Base-by-base conservation (phyloP, 306 rosid genomes). In the Gillenia trifoliata region DNA sequence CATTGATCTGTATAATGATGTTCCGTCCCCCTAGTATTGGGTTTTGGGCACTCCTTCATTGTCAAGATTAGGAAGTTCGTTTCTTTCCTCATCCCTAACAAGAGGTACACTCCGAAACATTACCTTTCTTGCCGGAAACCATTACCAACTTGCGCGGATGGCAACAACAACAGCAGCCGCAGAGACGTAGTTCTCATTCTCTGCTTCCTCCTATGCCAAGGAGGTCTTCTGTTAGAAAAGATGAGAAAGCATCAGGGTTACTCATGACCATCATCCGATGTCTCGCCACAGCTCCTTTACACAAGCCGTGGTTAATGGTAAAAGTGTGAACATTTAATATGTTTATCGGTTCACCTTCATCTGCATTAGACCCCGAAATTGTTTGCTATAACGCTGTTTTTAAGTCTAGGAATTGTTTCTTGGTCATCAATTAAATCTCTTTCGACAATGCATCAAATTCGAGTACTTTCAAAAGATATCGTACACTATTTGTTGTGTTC, bases 1-100 rank as follows among this genome's bases (percentile, higher is more conserved):
- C 28, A 95, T 95, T 36, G 99, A 95, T 86, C 83, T 95, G 71
- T 88, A 92, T 49, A 87, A 98, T 66, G 92, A 97, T 72, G 96
- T 95, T 1, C 93, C 91, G 52, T 95, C 99, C 99, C 26, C 97
- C 97, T 64, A 79, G 85, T 62, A 85, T 93, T 72, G 98, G 98
- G 77, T 87, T 93, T 84, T 93, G 71, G 96, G 96, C 67, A 89
- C 96, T 65, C 78, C 97, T 31, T 54, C 98, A 30, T 45, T 93
- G 78, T 68, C 91, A n/a, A 89, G 96, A 87, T 73, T 95, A 45
- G 89, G 99, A 76, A 90, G 99, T 71, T 95, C 99, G 1, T 95
- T 88, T 80, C 91, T 94, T 20, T 91, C 97, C 36, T 76, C 99
- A 30, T 88, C 99, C 49, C 77, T 95, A 50, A 92, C 99, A 71